Conservation (phyloP, 2,329 filamentous ascomycete species). For the Phaeosphaeriaceae sp. region DNA sequence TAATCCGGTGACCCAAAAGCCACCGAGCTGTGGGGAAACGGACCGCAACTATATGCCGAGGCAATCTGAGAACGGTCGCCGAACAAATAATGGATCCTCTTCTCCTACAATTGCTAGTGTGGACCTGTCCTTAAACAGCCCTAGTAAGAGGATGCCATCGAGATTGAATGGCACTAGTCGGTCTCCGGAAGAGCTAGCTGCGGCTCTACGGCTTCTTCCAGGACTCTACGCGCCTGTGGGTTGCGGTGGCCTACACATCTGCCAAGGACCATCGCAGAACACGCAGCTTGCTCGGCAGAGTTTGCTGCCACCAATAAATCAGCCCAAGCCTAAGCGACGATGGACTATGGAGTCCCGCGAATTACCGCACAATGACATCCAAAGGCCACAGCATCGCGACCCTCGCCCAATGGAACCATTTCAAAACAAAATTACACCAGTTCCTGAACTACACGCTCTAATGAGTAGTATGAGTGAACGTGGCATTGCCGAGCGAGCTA, state of each 20-base stretch:
- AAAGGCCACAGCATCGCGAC: constrained; percentile 29
- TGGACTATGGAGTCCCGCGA: constrained; percentile 36
- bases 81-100: constrained; percentile 21
- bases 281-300: constrained; percentile 24
- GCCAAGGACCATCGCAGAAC: constrained; percentile 46
- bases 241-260: constrained; percentile 51
- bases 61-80: constrained; percentile 27
- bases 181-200: too few species aligned
- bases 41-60: not conserved
- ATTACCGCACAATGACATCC: constrained; percentile 25
- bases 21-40: too few species aligned
- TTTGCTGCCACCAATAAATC: constrained; percentile 37
- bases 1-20: too few species aligned
- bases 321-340: constrained; percentile 27
- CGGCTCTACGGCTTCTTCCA: too few species aligned
- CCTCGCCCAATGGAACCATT: constrained; percentile 26
- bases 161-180: too few species aligned
- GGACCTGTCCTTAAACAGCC: constrained; percentile 33
- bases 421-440: constrained; percentile 15
- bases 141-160: constrained; percentile 71
- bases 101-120: constrained; percentile 28
- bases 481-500: constrained; percentile 23
- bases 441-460: constrained; percentile 14
- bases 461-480: constrained; percentile 5
- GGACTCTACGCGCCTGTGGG: too few species aligned